Evolutionary conservation across 176 grass and related monocot genomes (phyloP), one percentile per base, ranked within the genome.

Genomic region (Urochloa ruziziensis): DNA sequence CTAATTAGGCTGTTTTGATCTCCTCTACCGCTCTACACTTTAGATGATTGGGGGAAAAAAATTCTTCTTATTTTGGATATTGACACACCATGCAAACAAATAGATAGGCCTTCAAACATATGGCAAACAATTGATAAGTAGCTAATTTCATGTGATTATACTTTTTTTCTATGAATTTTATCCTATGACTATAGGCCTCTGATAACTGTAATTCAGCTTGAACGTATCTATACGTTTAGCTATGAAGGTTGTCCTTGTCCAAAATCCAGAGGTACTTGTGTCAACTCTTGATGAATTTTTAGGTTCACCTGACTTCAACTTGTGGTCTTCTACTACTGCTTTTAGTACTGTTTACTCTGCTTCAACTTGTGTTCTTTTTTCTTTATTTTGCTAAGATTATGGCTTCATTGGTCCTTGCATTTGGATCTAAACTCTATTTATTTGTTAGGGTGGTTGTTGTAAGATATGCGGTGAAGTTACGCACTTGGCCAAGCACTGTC

Each of bases 401-500:
- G 30, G 23, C 8, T 37, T 25, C n/a, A n/a, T n/a, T n/a, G n/a
- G n/a, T n/a, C 5, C 43, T 19, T 88, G 4, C 60, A 27, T 51
- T 18, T 80, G 48, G 12, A 67, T 79, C 43, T 10, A 43, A 74
- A 79, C 58, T 78, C 40, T 21, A 65, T 84, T 17, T 74, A 40
- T 83, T 86, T 86, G 44, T 86, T 75, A 98, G 93, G 96, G 93
- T 77, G 93, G 96, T 87, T 92, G 88, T 64, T 98, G 96, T 83
- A 98, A 94, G 84, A 82, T 87, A 84, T 98, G 96, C 70, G 96
- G 93, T 65, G 96, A 89, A 89, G 82, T 98, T 86, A 96, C 91
- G 1, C 96, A 98, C 74, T 89, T 98, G 80, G 96, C 96, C 24
- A 98, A 65, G 85, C n/a, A 91, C 71, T 98, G 96, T 81, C 96